A percentile compares a stretch with the other conserved stretches of the same genome.
These are phyloP conservation scores for Salix caprea DNA, from an alignment of 345 rosid genomes.

Conservation along the genomic window DNA sequence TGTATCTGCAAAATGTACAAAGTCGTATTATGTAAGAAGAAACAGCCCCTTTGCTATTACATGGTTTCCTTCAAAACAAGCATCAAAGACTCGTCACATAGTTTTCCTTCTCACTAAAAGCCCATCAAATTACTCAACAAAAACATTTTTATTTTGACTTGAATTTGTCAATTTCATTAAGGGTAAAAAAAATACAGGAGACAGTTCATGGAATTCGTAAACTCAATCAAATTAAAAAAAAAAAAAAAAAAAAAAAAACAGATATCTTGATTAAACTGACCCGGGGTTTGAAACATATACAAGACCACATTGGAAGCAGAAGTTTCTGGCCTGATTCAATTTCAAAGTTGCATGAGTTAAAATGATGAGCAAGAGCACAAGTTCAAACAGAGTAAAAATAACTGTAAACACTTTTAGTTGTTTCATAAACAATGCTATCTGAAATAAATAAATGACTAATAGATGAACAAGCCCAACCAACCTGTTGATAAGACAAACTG, in stretches of 20 bases:
- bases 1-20: constrained; percentile 55
- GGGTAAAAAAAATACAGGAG: background rate
- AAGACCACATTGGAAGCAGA: constrained; percentile 81
- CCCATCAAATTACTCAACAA: no score
- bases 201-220: background rate
- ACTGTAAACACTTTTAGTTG: no score
- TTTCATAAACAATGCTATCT: no score
- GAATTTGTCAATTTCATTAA: background rate
- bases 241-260: background rate
- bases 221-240: background rate
- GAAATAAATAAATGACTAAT: no score
- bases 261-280: constrained; percentile 35
- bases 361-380: background rate
- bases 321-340: constrained; percentile 84
- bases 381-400: background rate
- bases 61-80: no score
- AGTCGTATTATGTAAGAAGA: background rate
- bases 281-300: constrained; percentile 92
- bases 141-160: no score
- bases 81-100: no score
- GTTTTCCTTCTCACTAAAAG: no score
- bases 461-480: constrained; percentile 15
- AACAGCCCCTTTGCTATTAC: no score
- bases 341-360: constrained; percentile 1
- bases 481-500: constrained; percentile 95